Evolutionary conservation across 2,329 filamentous ascomycete genomes (phyloP), one percentile per base, ranked within the genome.

Genomic region (Proliferodiscus dingleyae): DNA sequence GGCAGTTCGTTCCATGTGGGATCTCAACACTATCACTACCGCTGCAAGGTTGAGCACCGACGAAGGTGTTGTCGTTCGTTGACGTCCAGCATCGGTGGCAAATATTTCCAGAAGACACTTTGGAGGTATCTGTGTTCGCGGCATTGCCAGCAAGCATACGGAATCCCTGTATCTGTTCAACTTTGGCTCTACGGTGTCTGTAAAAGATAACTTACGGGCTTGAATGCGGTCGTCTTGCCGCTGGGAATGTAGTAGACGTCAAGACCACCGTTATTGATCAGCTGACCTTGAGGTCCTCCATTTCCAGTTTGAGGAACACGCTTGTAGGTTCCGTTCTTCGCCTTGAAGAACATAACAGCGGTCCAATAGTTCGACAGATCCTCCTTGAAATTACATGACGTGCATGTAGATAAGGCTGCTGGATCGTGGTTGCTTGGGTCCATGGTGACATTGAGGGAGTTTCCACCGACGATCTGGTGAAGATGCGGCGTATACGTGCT

Each of bases 301-400:
- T 53, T 46, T 41, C 53, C 47, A 41, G 83, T 76, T 63, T 91
- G 81, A 2, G 74, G 67, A 33, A 94, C 86, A 47, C 85, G 67
- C 59, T 86, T 78, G 58, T 68, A 54, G 68, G 70, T 1, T 79
- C 52, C 49, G 26, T 51, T 54, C 46, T 45, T 51, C 38, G 46
- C 45, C 75, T 54, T 49, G 42, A 54, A 54, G 59, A 74, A 79
- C 5, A 85, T 68, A 52, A 70, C 71, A 1, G 81, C 81, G 13
- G 77, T 77, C 81, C 82, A 85, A 66, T 86, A 85, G 62, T 80
- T 83, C 49, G 75, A 81, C 43, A 75, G 62, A 61, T 85, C 81
- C 47, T 75, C 67, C 24, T 70, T 71, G 47, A 80, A 78, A 23
- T 71, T 71, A 62, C 81, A 85, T 5, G 81, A 80, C 3, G 81